These are phyloP conservation scores for Pichia manshurica DNA, from an alignment of 805 yeast genomes.

Conservation along the genomic window DNA sequence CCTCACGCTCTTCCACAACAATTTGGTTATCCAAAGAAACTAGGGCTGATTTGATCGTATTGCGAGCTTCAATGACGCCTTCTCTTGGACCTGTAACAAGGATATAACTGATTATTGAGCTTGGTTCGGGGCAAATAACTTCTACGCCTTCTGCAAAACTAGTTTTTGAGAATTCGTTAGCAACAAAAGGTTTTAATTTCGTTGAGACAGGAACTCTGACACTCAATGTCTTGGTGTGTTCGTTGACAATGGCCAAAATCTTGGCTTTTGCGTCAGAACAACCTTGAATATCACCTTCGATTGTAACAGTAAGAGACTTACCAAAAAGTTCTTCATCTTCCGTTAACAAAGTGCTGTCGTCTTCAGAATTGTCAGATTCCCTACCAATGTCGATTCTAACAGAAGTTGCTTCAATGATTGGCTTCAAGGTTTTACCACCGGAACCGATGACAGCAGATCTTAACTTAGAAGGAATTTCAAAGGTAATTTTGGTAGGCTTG, in stretches of 20 bases:
- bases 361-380: constrained; percentile 16
- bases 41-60: constrained; percentile 41
- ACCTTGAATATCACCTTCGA: constrained; percentile 84
- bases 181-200: constrained; percentile 40
- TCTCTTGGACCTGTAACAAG: constrained; percentile 68
- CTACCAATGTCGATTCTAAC: constrained; percentile 66
- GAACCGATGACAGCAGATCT: constrained; percentile 82
- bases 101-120: constrained; percentile 39
- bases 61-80: constrained; percentile 49
- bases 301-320: constrained; percentile 51
- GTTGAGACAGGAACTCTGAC: constrained; percentile 43
- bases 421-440: constrained; percentile 75
- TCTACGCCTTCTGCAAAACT: constrained; percentile 26
- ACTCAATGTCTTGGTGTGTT: constrained; percentile 58
- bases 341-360: constrained; percentile 13
- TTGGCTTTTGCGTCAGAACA: constrained; percentile 64
- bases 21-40: constrained; percentile 41
- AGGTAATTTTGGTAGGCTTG: constrained; percentile 56
- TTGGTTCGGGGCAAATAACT: constrained; percentile 22
- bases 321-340: constrained; percentile 56
- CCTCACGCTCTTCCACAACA: constrained; percentile 48
- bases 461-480: constrained; percentile 69
- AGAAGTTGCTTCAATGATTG: constrained; percentile 63
- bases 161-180: constrained; percentile 27
- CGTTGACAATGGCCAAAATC: constrained; percentile 68